Percentiles rank a stretch among this genome's conserved stretches.
Evolutionary conservation across 2,329 filamentous ascomycete species (phyloP).

Genomic region (Cercospora brassicicola): DNA sequence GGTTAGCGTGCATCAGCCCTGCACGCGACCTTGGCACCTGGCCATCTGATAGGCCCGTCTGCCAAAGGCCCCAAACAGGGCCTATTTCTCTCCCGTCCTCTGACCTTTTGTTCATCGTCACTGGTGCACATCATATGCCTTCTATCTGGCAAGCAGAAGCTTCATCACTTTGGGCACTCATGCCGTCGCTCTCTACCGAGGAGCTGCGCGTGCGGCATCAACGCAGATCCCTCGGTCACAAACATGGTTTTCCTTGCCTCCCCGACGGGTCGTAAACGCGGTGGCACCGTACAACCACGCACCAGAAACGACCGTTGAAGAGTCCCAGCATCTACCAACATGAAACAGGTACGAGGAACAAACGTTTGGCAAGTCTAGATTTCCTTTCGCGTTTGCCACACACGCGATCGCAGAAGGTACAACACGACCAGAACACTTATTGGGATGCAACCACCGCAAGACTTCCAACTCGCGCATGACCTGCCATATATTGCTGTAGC

Average conservation of each 20-base stretch:
- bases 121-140: constrained; percentile 7
- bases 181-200: not conserved
- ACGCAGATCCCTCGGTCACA: not conserved
- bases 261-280: not conserved
- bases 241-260: not conserved
- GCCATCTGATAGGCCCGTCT: constrained; percentile 3
- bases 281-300: not conserved
- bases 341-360: not conserved
- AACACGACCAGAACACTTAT: not conserved
- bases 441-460: not conserved
- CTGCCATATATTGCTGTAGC: not conserved
- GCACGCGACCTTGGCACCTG: constrained; percentile 3
- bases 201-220: not conserved
- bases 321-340: not conserved
- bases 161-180: not conserved
- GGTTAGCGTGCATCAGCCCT: constrained; percentile 8
- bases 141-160: not conserved
- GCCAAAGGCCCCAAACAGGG: not conserved
- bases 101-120: constrained; percentile 16
- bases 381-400: not conserved
- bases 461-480: not conserved
- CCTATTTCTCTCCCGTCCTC: constrained; percentile 7
- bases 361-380: not conserved
- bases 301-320: constrained; percentile 1
- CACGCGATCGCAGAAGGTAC: not conserved